Evolutionary conservation across 352 stramenopile genomes (phyloP), one percentile per base, ranked within the genome.

Genomic region (Pythium angustatum): DNA sequence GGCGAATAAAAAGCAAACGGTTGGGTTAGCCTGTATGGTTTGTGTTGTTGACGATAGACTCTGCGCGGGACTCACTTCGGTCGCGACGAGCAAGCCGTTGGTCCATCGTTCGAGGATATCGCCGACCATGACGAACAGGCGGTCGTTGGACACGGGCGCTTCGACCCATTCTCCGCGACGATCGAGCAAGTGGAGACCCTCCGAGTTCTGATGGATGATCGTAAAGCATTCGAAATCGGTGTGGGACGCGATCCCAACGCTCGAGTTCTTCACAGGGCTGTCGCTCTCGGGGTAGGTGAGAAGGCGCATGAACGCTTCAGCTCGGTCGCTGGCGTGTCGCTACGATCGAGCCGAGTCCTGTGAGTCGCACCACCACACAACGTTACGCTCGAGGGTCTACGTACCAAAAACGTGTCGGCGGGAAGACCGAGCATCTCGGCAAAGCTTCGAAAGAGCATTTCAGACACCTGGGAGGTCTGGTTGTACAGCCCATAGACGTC

Each of bases 171-270:
- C 27, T 21, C 81, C 81, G 22, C 78, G 70, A 49, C 80, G 82
- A 44, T 80, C 83, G 22, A 77, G 49, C 64, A 94, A 58, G 58
- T 94, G 83, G 58, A 94, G 54, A 0, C 85, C 85, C 36, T 79
- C 66, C 33, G 78, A 85, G 49, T 91, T 93, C 60, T 94, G 85
- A 56, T 94, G 85, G 62, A 94, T 91, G 58, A 93, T 83, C 26
- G 83, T 94, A 44, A 94, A 93, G 55, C 79, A 91, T 69, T 94
- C 85, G 58, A 93, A 93, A 56, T 93, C 85, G 34, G 85, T 94
- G 67, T 94, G 85, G 21, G 83, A 90, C 5, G 83, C 78, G 64
- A 94, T 93, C 28, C 85, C 85, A 11, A 94, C 81, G 2, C 75
- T 87, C 38, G 78, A 80, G 58, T 85, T 85, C 57, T 87, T 77